phyloP scores from a whole-genome alignment of 2,329 filamentous ascomycete genomes.

The Chaetomium olivaceum region DNA sequence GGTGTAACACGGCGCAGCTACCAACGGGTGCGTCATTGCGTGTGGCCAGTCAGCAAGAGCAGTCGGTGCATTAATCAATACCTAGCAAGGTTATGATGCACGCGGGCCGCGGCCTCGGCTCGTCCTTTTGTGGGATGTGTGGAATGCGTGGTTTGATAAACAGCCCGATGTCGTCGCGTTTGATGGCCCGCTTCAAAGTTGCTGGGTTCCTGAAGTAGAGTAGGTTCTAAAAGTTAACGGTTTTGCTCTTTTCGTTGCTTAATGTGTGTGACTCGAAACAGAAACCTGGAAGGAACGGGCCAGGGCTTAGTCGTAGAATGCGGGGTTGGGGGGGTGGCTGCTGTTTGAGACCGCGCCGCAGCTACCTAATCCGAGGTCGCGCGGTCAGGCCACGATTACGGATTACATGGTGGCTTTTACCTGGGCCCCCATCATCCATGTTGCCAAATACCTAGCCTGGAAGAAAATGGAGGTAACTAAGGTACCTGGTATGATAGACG shows the following conservation, averaged over 20 bases:
- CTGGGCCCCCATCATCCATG: too few relatives aligned
- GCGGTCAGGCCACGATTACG: neutral
- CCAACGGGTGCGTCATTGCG: neutral
- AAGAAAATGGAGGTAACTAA: neutral
- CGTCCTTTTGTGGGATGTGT: neutral
- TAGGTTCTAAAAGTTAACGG: neutral
- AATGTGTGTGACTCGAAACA: neutral
- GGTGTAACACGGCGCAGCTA: neutral
- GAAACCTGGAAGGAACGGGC: neutral
- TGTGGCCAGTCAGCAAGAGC: neutral
- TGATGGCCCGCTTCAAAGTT: neutral
- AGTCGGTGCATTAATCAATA: neutral
- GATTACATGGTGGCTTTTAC: too few relatives aligned
- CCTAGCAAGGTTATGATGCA: neutral
- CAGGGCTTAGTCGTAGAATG: neutral
- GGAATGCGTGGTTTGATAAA: neutral
- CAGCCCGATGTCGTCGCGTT: neutral
- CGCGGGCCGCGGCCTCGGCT: neutral
- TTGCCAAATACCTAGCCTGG: too few relatives aligned
- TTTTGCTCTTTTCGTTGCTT: neutral
- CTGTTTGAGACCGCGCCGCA: conserved; percentile 1
- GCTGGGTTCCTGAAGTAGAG: too few relatives aligned
- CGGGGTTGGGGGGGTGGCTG: neutral
- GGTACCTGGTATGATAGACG: neutral
- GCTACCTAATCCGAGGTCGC: conserved; percentile 1